A percentile compares a stretch with the other conserved stretches of the same genome.
Evolutionary conservation across 78 protist species (phyloP).

Genomic region (Capsaspora owczarzaki): DNA sequence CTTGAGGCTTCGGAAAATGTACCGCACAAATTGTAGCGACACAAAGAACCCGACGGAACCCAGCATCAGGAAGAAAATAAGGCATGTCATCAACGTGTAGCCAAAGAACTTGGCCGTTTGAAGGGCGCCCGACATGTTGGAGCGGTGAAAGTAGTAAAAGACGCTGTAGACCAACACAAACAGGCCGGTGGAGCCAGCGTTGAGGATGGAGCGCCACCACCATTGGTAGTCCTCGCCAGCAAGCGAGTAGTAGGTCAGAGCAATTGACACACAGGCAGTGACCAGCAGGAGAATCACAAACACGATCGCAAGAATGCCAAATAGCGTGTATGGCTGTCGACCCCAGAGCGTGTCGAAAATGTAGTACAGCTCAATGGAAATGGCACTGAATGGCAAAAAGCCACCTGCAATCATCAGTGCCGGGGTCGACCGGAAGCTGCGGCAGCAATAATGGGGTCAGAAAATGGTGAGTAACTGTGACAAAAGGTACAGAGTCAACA

Average conservation of each 20-base stretch:
- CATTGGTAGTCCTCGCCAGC: constrained; percentile 90
- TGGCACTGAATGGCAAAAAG: constrained; percentile 92
- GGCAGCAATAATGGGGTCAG: too few species aligned
- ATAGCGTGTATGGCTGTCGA: constrained; percentile 80
- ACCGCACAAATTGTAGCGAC: constrained; percentile 74
- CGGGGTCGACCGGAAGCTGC: constrained; percentile 37
- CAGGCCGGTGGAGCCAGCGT: constrained; percentile 80
- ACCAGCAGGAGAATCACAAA: constrained; percentile 80
- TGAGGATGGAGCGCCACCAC: constrained; percentile 89
- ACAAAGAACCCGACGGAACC: constrained; percentile 87
- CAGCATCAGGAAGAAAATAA: constrained; percentile 79
- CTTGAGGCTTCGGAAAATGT: constrained; percentile 75
- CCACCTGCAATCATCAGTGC: constrained; percentile 81
- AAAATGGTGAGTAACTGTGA: too few species aligned
- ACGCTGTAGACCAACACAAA: constrained; percentile 76
- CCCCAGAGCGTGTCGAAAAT: constrained; percentile 89
- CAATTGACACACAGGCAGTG: constrained; percentile 87
- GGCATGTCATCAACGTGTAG: constrained; percentile 78
- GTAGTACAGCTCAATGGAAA: constrained; percentile 92
- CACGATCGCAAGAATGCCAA: constrained; percentile 76
- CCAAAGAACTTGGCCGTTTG: constrained; percentile 89
- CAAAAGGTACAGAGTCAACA: too few species aligned
- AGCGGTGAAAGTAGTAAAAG: constrained; percentile 66
- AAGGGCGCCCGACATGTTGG: constrained; percentile 86
- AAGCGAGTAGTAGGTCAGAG: constrained; percentile 92